phyloP scores from a whole-genome alignment of 257 asterid species.

The Catharanthus roseus region DNA sequence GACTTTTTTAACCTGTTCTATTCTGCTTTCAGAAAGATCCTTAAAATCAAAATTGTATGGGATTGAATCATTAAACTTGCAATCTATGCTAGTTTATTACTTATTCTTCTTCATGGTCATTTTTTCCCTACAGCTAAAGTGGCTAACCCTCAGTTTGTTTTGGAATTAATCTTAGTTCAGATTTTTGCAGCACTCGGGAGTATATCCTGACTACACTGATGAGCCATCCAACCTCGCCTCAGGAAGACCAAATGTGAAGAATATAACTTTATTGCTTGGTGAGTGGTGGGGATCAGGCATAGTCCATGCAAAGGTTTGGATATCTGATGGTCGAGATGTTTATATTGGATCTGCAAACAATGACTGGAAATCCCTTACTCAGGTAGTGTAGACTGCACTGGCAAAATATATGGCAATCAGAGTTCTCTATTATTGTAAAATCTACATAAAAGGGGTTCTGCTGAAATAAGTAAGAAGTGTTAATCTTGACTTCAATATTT shows the following conservation, averaged over 20 bases:
- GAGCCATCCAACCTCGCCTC: conserved; percentile 67
- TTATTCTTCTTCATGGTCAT: neutral
- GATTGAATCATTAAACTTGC: neutral
- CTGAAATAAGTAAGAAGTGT: neutral
- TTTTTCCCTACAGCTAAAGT: neutral
- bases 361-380: conserved; percentile 92
- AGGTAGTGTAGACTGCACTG: conserved; percentile 35
- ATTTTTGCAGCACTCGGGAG: conserved; percentile 85
- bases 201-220: conserved; percentile 69
- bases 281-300: conserved; percentile 93
- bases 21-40: neutral
- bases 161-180: conserved; percentile 36
- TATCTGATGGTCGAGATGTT: conserved; percentile 62
- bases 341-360: conserved; percentile 88
- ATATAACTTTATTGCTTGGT: conserved; percentile 53
- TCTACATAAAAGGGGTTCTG: neutral
- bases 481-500: neutral
- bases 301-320: conserved; percentile 88
- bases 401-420: neutral
- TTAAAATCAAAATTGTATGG: neutral
- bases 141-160: neutral
- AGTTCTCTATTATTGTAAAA: neutral
- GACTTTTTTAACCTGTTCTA: neutral
- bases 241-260: conserved; percentile 72
- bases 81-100: neutral